Base-by-base conservation (phyloP, 2,329 filamentous ascomycete genomes). In the Curvularia sp. region DNA sequence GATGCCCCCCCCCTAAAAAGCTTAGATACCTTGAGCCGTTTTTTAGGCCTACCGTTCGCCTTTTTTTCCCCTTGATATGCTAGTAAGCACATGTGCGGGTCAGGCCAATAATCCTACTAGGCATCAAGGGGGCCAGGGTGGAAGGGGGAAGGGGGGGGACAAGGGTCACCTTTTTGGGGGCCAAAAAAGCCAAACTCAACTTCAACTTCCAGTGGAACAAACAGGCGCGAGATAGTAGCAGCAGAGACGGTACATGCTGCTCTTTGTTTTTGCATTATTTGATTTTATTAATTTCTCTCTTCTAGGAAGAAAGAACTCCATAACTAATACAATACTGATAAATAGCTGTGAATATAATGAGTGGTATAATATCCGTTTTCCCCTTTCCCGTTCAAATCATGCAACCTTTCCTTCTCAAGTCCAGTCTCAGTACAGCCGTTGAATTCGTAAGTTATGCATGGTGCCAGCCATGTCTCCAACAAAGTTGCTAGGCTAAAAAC, bases 391-490 rank as follows among this genome's bases (percentile, higher is more conserved):
- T 36, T 15, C 34, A 27, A 27, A 27, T 27, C 38, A 41, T 41
- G 21, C 5, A 12, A 15, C 6, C 13, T 34, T 34, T n/a, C 32
- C 30, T 6, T n/a, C 10, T 4, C 7, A 15, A 15, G 13, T 15
- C 12, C 39, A 42, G 21, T 42, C 23, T 42, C 3, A 10, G 13
- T 42, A 42, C 15, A 42, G 15, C 39, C 39, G 12, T 42, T 42
- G 5, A 42, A 25, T 42, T 42, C 39, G 39, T 42, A 42, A n/a
- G 13, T 39, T 28, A n/a, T 47, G 13, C 43, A 32, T 47, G 43
- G 43, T 47, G n/a, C 43, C 43, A 32, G 43, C 43, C 43, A 47
- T 30, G 43, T n/a, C n/a, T 28, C 3, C n/a, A 21, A n/a, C 39
- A 42, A 15, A n/a, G 15, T 13, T 42, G 39, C 13, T 23, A 36